phyloP scores from a whole-genome alignment of 768 basidiomycete genomes.

The Podaxis carcinomalis region DNA sequence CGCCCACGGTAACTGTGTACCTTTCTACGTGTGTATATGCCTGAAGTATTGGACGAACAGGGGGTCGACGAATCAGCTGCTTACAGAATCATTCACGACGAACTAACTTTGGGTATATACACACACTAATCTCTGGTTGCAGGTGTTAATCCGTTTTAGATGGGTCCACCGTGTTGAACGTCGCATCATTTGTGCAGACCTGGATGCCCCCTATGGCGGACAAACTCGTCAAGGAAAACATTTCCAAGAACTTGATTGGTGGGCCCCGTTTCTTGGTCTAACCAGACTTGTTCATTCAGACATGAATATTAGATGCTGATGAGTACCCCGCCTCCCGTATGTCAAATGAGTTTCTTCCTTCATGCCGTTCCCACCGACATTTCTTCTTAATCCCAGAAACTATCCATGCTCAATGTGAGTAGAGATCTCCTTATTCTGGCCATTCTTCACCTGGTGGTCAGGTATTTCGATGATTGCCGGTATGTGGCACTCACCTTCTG shows the following conservation, averaged over 20 bases:
- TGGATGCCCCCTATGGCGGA: constrained; percentile 56
- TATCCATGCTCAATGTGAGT: constrained; percentile 49
- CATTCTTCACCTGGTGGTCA: constrained; percentile 14
- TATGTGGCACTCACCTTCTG: constrained; percentile 65
- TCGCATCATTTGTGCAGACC: constrained; percentile 61
- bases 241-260: constrained; percentile 63
- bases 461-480: constrained; percentile 51
- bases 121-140: background rate
- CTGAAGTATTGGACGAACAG: constrained; percentile 22
- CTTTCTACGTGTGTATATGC: background rate
- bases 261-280: background rate
- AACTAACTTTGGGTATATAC: constrained; percentile 52
- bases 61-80: constrained; percentile 55
- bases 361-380: background rate
- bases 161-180: constrained; percentile 57
- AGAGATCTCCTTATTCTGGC: background rate
- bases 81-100: constrained; percentile 55
- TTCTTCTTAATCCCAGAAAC: constrained; percentile 27
- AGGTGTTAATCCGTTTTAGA: constrained; percentile 25
- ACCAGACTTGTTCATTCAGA: background rate
- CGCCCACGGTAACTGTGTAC: constrained; percentile 39
- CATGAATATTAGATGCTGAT: constrained; percentile 33
- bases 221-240: constrained; percentile 56
- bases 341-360: constrained; percentile 14
- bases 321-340: constrained; percentile 66